Percentiles rank a stretch among this genome's conserved stretches.
These are phyloP conservation scores for Phytophthora fragariae DNA, from an alignment of 352 stramenopile species.

Conservation along the genomic window DNA sequence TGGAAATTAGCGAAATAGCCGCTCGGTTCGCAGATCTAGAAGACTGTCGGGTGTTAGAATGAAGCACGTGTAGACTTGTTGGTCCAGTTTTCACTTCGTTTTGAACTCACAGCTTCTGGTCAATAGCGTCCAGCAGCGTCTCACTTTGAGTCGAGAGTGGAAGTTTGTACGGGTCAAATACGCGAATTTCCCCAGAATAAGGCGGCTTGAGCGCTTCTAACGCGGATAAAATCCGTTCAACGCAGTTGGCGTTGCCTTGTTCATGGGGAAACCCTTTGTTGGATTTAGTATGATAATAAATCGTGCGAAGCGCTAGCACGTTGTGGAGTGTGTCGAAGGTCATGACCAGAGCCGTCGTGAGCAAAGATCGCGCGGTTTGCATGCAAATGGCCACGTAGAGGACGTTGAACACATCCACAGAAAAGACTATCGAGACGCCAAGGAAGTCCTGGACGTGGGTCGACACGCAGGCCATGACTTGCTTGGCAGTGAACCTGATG, in stretches of 20 bases:
- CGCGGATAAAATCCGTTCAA: constrained; percentile 2
- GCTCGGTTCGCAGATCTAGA: neutral
- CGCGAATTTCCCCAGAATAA: constrained; percentile 15
- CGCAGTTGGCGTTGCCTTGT: neutral
- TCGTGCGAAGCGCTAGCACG: constrained; percentile 14
- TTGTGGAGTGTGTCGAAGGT: constrained; percentile 20
- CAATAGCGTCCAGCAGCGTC: neutral
- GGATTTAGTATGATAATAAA: constrained; percentile 23
- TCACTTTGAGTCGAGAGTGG: constrained; percentile 13
- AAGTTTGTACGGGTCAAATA: constrained; percentile 18
- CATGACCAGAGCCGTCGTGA: constrained; percentile 30
- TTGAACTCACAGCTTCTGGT: constrained; percentile 1
- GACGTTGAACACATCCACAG: constrained; percentile 47
- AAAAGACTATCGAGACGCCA: constrained; percentile 31
- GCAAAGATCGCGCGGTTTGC: constrained; percentile 34
- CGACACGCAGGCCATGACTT: constrained; percentile 22
- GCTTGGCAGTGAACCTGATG: constrained; percentile 42
- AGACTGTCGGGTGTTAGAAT: neutral
- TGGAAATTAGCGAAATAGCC: neutral
- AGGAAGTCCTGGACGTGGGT: constrained; percentile 37
- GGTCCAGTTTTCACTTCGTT: neutral
- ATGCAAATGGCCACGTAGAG: constrained; percentile 46
- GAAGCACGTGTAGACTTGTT: neutral
- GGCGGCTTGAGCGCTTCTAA: constrained; percentile 11
- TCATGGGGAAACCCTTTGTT: neutral